Evolutionary conservation across 1,284 basidiomycete genomes (phyloP), one percentile per base, ranked within the genome.

Genomic region (Cryptococcus maquisensis): DNA sequence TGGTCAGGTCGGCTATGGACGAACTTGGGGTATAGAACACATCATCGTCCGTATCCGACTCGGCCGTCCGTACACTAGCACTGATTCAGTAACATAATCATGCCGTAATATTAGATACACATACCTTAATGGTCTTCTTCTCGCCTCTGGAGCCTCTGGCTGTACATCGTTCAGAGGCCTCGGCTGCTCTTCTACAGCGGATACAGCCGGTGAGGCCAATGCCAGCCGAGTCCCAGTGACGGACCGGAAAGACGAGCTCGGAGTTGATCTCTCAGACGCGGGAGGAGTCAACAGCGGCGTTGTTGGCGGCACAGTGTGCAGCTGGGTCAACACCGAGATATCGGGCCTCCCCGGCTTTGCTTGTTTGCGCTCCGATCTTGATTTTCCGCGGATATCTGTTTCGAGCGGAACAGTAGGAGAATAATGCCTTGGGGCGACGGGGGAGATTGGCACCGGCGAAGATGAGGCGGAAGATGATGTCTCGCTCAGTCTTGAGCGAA

Each of bases 1-100:
- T 23, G 5, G 37, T 20, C 10, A 47, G 38, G 18, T 41, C 20
- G 3, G 52, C 51, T 12, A 64, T 10, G 3, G 63, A 62, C 6
- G 57, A 42, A 5, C 57, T 38, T 23, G 66, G 66, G 1, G 66
- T 68, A 38, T 62, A 62, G 40, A 68, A 68, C 6, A 52, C 52
- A 13, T 59, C 59, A 15, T 62, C 56, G 15, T 65, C 61, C 13
- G 46, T 47, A 15, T 64, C 62, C 20, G 46, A 41, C 28, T 32
- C 28, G 6, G 28, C 5, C 28, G 28, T 32, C 28, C 28, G 28
- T 32, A 7, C 10, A 32, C 28, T 32, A 32, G 1, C 10, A 32
- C 10, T 32, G 28, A 10, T 8, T 32, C 28, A 32, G 10, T 32
- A 32, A 32, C 28, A 32, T 32, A 8, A 32, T 32, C 28, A 32